phyloP scores from a whole-genome alignment of 2,329 filamentous ascomycete species.

The Aspergillus sp. region DNA sequence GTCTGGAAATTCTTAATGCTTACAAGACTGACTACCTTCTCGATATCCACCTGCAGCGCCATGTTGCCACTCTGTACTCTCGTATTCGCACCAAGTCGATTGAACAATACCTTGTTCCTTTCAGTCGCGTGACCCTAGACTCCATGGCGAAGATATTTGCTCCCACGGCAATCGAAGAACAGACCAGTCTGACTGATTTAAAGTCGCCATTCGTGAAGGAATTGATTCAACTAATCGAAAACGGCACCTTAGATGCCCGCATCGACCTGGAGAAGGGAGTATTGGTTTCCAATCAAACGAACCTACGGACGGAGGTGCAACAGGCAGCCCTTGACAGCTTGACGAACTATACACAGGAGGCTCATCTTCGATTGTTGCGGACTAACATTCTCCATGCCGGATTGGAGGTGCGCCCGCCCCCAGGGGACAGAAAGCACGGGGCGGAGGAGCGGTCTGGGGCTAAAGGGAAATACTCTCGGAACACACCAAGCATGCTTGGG shows the following conservation, averaged over 20 bases:
- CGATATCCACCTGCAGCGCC: conserved; percentile 76
- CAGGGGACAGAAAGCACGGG: conserved; percentile 10
- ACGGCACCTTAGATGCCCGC: conserved; percentile 66
- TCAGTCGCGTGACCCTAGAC: conserved; percentile 76
- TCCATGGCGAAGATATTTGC: conserved; percentile 76
- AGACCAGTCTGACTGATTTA: conserved; percentile 59
- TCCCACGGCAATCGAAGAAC: conserved; percentile 27
- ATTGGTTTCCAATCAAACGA: conserved; percentile 65
- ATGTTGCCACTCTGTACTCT: conserved; percentile 66
- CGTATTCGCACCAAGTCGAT: conserved; percentile 86
- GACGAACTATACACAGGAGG: conserved; percentile 66
- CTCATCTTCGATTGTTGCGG: conserved; percentile 70
- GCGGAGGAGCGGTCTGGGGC: conserved; percentile 1
- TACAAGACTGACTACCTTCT: conserved; percentile 85
- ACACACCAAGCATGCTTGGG: not conserved
- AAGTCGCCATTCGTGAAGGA: conserved; percentile 50
- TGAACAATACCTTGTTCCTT: conserved; percentile 85
- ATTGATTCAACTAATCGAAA: conserved; percentile 71
- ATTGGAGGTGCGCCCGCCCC: conserved; percentile 58
- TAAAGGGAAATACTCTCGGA: not conserved
- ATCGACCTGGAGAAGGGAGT: conserved; percentile 81
- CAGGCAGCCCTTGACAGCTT: conserved; percentile 63
- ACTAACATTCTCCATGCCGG: conserved; percentile 73
- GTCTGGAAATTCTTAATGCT: conserved; percentile 74
- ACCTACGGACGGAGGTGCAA: conserved; percentile 67